Conservation (phyloP, 345 rosid species). For the Bruguiera parviflora region DNA sequence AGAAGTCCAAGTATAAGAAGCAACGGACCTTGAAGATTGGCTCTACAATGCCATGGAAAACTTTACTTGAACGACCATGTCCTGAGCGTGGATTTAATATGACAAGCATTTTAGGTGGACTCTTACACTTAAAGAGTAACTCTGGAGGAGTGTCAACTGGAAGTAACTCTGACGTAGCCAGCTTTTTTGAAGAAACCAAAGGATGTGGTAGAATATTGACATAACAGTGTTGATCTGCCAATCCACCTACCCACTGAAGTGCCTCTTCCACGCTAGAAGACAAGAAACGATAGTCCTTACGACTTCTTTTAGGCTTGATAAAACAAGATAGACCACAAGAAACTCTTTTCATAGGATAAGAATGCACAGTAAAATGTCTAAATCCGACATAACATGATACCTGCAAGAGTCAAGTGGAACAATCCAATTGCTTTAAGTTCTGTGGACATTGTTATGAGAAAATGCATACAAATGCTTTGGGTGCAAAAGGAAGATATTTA, state of each 20-base stretch:
- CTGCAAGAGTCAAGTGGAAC: constrained; percentile 35
- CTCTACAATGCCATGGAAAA: constrained; percentile 76
- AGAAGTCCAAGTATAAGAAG: constrained; percentile 5
- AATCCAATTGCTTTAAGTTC: not conserved
- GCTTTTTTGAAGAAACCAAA: constrained; percentile 80
- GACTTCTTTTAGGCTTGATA: constrained; percentile 68
- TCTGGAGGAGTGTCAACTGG: constrained; percentile 85
- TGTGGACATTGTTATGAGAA: not conserved
- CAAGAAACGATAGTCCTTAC: constrained; percentile 74
- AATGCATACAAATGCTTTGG: not conserved
- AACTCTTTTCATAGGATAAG: constrained; percentile 63
- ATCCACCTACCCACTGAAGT: constrained; percentile 95
- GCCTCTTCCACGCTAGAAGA: constrained; percentile 81
- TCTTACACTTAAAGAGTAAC: constrained; percentile 82
- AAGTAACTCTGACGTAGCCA: constrained; percentile 76
- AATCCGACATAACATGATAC: constrained; percentile 78
- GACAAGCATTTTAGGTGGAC: constrained; percentile 90
- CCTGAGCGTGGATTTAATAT: constrained; percentile 95
- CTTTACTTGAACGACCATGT: constrained; percentile 85
- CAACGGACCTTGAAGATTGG: constrained; percentile 85
- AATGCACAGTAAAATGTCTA: constrained; percentile 84
- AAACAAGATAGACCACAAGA: constrained; percentile 77
- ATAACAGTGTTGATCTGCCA: constrained; percentile 92
- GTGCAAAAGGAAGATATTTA: constrained; percentile 17
- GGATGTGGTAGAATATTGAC: constrained; percentile 93